Evolutionary conservation across 108 stramenopile genomes (phyloP), one percentile per base, ranked within the genome.

Genomic region (Skeletonema menzelii): DNA sequence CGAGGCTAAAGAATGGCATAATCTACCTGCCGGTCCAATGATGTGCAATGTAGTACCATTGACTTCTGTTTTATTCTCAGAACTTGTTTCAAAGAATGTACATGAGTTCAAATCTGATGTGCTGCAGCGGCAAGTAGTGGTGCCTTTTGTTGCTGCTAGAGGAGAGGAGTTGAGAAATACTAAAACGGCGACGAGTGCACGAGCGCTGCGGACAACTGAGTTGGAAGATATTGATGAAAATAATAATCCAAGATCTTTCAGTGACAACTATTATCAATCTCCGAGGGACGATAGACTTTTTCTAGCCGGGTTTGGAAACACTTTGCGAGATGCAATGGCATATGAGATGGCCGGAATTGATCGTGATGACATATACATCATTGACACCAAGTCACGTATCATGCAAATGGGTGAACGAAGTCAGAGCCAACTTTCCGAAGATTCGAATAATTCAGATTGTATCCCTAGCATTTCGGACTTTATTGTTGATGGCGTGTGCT

Each of bases 231-330:
- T 20, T 14, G 53, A 20, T 17, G 26, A 27, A 24, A 24, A 17
- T 20, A 20, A 61, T 8, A 68, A 37, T 30, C 24, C 22, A n/a
- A 13, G 67, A 38, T 53, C 35, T 14, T 56, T 20, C 13, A 68
- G 67, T 47, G 61, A 44, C 31, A 44, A 31, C 24, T 64, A 61
- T 0, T 22, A 63, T 34, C 22, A 49, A 28, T 34, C 72, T 15
- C 44, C 40, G n/a, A 35, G 22, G 11, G 80, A 85, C 13, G 46
- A 78, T 70, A 72, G 78, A 38, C 61, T 91, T 19, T 90, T 95
- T 62, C 47, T 88, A 5, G 90, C 88, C 27, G 94, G 88, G 1
- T 89, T 95, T 75, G 94, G 94, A 49, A 95, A 95, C 64, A 91
- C 86, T 34, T 31, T 68, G 13, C 88, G 84, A 59, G 94, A 95